Base-by-base conservation (phyloP, 208 protist species). In the Sergeia podlipaevii region DNA sequence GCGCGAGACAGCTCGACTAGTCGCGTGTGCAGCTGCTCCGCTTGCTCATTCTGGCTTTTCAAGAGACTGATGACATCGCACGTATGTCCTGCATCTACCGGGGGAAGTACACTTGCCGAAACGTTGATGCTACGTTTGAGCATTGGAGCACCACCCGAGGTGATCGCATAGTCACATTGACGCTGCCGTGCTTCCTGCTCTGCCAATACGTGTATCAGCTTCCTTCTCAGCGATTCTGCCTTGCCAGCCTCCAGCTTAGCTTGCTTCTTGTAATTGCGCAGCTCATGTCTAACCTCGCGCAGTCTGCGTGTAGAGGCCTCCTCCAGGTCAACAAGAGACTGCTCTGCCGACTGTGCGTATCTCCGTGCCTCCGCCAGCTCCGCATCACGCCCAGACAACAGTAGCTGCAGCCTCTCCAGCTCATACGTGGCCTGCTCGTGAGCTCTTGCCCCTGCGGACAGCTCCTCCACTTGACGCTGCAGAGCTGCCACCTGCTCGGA, bases 1-100 rank as follows among this genome's bases (percentile, higher is more conserved):
- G 30, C 15, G 33, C 57, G 61, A 0, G 74, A 79, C 17, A 90
- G 60, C 51, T 81, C 78, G 47, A 81, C 47, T 4, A 91, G 63
- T 30, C 77, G 75, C 33, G 54, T 44, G 27, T 93, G 85, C 30
- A 93, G 53, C 7, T 63, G 60, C 48, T 62, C 78, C 21, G 85
- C 80, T 44, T 89, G 68, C 34, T 86, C 75, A 15, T 50, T 89
- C 48, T 93, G 85, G 20, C 50, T 56, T 8, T 63, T 55, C 32
- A 93, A 52, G 42, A 89, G 52, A 13, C 48, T 30, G 27, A 93
- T 70, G n/a, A 93, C 78, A 43, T 89, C 81, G 26, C 62, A 48
- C 24, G 15, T 20, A 11, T 3, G 26, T 15, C 24, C 32, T 4
- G 17, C 3, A 18, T 37, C 47, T 26, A n/a, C n/a, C n/a, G n/a